phyloP scores from a whole-genome alignment of 1,139 yeast genomes.

The Suhomyces maxii region DNA sequence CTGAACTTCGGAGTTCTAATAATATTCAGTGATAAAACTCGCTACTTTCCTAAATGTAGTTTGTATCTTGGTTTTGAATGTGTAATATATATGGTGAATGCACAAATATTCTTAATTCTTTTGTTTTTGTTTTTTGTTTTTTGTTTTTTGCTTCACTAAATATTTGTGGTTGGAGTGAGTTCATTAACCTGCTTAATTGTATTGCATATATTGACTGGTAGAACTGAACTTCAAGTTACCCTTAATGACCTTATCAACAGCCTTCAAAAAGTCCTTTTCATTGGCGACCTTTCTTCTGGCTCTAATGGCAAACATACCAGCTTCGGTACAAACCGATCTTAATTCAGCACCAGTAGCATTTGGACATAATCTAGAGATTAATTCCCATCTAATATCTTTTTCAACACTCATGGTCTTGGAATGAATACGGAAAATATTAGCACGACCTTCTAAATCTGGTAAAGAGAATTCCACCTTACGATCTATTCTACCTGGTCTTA shows the following conservation, averaged over 20 bases:
- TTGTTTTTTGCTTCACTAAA: too few relatives aligned
- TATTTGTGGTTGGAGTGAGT: too few relatives aligned
- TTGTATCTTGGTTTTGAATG: too few relatives aligned
- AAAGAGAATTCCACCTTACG: constrained; percentile 95
- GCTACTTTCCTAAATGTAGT: too few relatives aligned
- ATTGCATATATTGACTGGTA: constrained; percentile 97
- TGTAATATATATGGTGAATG: too few relatives aligned
- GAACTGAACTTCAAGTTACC: constrained; percentile 98
- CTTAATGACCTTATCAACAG: constrained; percentile 97
- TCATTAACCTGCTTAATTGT: constrained; percentile 48
- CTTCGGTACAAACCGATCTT: constrained; percentile 30
- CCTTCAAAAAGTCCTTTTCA: constrained; percentile 94
- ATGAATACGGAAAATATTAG: constrained; percentile 94
- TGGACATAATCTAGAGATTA: constrained; percentile 94
- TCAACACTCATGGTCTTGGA: constrained; percentile 97
- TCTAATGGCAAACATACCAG: constrained; percentile 97
- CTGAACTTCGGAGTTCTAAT: background rate
- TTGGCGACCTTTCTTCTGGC: constrained; percentile 97
- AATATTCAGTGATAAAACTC: too few relatives aligned
- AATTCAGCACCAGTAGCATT: constrained; percentile 98
- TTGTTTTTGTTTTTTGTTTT: too few relatives aligned
- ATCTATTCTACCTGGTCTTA: constrained; percentile 98
- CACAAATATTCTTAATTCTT: too few relatives aligned
- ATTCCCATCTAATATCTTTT: constrained; percentile 96
- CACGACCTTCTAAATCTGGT: constrained; percentile 97